Base-by-base conservation (phyloP, 306 rosid species). In the Gillenia trifoliata region DNA sequence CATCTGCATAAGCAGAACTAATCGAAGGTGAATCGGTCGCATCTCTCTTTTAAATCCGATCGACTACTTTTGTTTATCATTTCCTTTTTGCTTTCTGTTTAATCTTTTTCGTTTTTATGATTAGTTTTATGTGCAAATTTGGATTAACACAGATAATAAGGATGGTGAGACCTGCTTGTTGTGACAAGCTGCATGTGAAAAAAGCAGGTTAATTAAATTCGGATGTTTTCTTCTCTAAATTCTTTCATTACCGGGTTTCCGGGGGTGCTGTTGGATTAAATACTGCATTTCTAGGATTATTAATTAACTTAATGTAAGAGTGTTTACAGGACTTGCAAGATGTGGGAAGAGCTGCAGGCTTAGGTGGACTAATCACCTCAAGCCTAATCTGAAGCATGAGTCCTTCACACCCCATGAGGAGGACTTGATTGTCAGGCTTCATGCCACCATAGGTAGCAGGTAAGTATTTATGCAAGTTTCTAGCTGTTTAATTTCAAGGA, bases 381-480 rank as follows among this genome's bases (percentile, higher is more conserved):
- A 79, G 71, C 84, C 85, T 74, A 91, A 94, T 76, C 91, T 88
- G 17, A 89, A 91, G 66, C 78, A 78, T 36, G 90, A 92, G 50
- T 85, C 78, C 76, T 92, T 94, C 85, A 83, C 96, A 54, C 79
- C 86, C 22, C 86, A 94, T 79, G 98, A 94, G 76, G 98, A 94
- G 77, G 96, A 94, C 66, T 66, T 91, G 64, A 88, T 91, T 59
- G 81, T 94, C 41, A 91, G 82, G 86, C 98, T 94, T 83, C 98
- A 94, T 28, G 88, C 97, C 75, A 92, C 98, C 83, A 91, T 94
- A 22, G 98, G 98, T 36, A 94, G 98, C 96, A 91, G 98, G 98
- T 90, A 66, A 64, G 9, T 55, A 55, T 43, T 38, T 11, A 34
- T 36, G 31, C 31, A 65, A 25, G 22, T 55, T 55, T n/a, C 28